phyloP scores from a whole-genome alignment of 2,329 filamentous ascomycete species.

The Diplodia scrobiculata region DNA sequence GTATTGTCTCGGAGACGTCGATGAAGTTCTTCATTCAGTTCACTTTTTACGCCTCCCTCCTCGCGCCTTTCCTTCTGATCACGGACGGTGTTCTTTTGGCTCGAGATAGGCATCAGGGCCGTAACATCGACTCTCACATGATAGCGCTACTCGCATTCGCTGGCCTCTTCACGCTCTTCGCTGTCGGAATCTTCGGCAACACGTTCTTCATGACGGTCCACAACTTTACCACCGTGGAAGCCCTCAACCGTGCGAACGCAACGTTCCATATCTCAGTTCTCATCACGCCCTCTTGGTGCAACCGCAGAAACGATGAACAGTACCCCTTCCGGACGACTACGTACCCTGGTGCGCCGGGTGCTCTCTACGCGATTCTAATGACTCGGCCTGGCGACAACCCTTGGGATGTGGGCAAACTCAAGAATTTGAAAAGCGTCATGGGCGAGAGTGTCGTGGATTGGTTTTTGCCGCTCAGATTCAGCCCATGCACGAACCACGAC shows the following conservation, averaged over 20 bases:
- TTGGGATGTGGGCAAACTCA: conserved; percentile 71
- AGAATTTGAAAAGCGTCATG: conserved; percentile 80
- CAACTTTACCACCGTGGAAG: conserved; percentile 85
- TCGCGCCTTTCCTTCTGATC: conserved; percentile 65
- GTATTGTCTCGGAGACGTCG: conserved; percentile 79
- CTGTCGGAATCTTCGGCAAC: conserved; percentile 72
- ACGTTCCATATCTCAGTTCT: conserved; percentile 75
- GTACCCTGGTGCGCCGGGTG: conserved; percentile 32
- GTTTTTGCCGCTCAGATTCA: conserved; percentile 74
- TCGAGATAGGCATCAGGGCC: conserved; percentile 42
- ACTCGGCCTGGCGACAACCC: conserved; percentile 77
- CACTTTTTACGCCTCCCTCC: conserved; percentile 69
- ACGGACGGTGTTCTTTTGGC: conserved; percentile 66
- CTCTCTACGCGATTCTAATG: conserved; percentile 76
- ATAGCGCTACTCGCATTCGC: conserved; percentile 67
- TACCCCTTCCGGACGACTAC: conserved; percentile 19
- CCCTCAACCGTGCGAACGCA: conserved; percentile 59
- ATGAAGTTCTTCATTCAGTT: conserved; percentile 96
- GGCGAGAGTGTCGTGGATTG: conserved; percentile 72
- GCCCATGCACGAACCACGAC: conserved; percentile 72
- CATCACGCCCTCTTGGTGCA: conserved; percentile 54
- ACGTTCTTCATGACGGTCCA: conserved; percentile 68
- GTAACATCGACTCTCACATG: conserved; percentile 61
- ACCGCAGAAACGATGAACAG: conserved; percentile 16
- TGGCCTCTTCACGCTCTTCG: conserved; percentile 78